Percentiles rank a stretch among this genome's conserved stretches.
These are phyloP conservation scores for Plenodomus biglobosus DNA, from an alignment of 2,329 filamentous ascomycete species.

Conservation along the genomic window DNA sequence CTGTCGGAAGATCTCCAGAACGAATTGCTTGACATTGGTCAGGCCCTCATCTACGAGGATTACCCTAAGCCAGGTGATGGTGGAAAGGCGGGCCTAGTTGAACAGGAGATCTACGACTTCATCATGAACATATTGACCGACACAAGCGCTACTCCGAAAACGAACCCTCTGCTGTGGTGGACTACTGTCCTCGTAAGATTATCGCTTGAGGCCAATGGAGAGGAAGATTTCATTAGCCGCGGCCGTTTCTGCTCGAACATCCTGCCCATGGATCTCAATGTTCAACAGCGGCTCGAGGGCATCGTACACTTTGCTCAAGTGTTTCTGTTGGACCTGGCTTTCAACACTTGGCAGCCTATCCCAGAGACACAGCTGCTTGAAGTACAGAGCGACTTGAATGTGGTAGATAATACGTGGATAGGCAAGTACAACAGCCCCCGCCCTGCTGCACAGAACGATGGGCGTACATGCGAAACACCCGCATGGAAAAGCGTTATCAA, in stretches of 20 bases:
- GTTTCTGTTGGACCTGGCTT: not conserved
- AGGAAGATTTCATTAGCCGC: not conserved
- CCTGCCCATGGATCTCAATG: not conserved
- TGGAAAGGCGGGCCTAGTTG: not conserved
- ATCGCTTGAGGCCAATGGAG: not conserved
- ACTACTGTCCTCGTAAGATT: not conserved
- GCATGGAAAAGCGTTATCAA: not conserved
- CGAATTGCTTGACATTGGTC: not conserved
- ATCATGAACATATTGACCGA: not conserved
- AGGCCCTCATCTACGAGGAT: not conserved
- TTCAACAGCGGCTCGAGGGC: not conserved
- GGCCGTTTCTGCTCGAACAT: not conserved
- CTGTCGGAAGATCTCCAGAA: not conserved
- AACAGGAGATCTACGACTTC: not conserved
- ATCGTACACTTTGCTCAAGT: not conserved
- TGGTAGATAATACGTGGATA: not conserved
- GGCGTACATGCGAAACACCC: not conserved
- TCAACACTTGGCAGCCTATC: not conserved
- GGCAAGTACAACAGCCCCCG: not conserved
- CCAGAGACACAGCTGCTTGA: not conserved
- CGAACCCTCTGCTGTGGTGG: not conserved
- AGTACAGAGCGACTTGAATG: not conserved
- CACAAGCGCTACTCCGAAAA: not conserved
- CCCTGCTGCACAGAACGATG: not conserved
- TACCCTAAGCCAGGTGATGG: no score